Base-by-base conservation (phyloP, 2,329 filamentous ascomycete genomes). In the Trichoderma aggressivum region DNA sequence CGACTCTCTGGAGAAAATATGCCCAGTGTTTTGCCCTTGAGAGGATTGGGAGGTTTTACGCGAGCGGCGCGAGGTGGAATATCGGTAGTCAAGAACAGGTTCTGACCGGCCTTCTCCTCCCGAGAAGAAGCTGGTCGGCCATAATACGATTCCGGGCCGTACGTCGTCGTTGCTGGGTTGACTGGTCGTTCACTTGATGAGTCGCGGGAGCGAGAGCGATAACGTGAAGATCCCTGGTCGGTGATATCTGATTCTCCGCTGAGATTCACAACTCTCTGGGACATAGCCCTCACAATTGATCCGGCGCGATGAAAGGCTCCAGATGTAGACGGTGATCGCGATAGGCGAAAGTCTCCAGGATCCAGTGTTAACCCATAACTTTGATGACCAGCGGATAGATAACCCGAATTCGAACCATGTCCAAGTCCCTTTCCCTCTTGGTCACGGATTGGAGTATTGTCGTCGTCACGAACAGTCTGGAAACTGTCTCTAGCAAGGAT, bases 211-310 rank as follows among this genome's bases (percentile, higher is more conserved):
- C 79, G 88, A 80, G 82, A 91, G 79, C 84, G 90, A 84, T 84
- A 83, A 61, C 89, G 86, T 55, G 89, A 86, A 28, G 90, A 86
- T 65, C 88, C 90, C 73, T 92, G 90, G 79, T 97, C 94, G 18
- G 94, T 86, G 24, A 93, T 84, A 76, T 98, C 93, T 5, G 91
- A 91, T 77, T 98, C 96, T 78, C 97, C 97, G 81, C 94, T 97
- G 76, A 99, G 88, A 78, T 98, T 98, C 78, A 99, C 96, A 70
- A 99, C 94, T 84, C 96, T 93, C 83, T 98, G 94, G 36, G 97
- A 98, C 90, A 99, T 97, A 73, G 89, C 89, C 74, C 92, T 88
- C 81, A 94, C 89, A 76, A 94, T 93, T 10, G 92, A 93, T 58
- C 92, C 89, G 72, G 92, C 92, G 75, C 89, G 86, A 28, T 87